A percentile compares a stretch with the other conserved stretches of the same genome.
These are phyloP conservation scores for Nannizziopsis arthrosporioides DNA, from an alignment of 2,329 filamentous ascomycete genomes.

Conservation along the genomic window DNA sequence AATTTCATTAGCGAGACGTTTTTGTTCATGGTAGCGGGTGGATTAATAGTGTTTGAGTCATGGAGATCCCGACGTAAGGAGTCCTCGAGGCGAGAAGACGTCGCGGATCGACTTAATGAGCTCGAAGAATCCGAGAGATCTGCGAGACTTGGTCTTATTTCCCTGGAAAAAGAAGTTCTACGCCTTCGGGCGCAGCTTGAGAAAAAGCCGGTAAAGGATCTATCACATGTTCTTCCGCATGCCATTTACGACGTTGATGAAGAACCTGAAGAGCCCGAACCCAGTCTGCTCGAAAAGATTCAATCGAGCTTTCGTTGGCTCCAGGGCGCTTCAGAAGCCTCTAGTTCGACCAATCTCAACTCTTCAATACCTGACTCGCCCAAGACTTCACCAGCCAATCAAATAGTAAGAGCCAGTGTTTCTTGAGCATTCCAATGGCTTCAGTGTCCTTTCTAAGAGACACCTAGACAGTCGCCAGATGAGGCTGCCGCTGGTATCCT, in stretches of 20 bases:
- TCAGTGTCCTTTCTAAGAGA: not conserved
- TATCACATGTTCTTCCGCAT: slow-evolving; percentile 29
- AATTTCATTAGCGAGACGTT: slow-evolving; percentile 59
- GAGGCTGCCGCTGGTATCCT: no score
- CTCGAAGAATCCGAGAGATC: slow-evolving; percentile 42
- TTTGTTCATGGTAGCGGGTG: slow-evolving; percentile 52
- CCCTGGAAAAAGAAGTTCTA: slow-evolving; percentile 38
- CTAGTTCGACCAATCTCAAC: not conserved
- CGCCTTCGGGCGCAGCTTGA: slow-evolving; percentile 30
- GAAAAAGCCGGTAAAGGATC: slow-evolving; percentile 19
- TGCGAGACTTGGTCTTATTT: slow-evolving; percentile 30
- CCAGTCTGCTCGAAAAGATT: slow-evolving; percentile 5
- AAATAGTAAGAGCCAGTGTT: not conserved
- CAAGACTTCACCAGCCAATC: not conserved
- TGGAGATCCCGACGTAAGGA: slow-evolving; percentile 52
- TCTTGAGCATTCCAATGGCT: not conserved
- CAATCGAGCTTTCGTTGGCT: slow-evolving; percentile 6
- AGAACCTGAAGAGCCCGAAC: slow-evolving; percentile 21
- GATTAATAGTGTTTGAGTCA: slow-evolving; percentile 51
- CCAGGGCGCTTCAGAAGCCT: not conserved
- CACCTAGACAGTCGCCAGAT: no score
- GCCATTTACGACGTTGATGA: slow-evolving; percentile 30
- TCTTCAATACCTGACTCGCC: not conserved
- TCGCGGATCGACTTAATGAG: slow-evolving; percentile 47
- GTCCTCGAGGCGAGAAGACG: slow-evolving; percentile 46